These are phyloP conservation scores for Nicotiana benthamiana DNA, from an alignment of 257 asterid genomes.

Conservation along the genomic window DNA sequence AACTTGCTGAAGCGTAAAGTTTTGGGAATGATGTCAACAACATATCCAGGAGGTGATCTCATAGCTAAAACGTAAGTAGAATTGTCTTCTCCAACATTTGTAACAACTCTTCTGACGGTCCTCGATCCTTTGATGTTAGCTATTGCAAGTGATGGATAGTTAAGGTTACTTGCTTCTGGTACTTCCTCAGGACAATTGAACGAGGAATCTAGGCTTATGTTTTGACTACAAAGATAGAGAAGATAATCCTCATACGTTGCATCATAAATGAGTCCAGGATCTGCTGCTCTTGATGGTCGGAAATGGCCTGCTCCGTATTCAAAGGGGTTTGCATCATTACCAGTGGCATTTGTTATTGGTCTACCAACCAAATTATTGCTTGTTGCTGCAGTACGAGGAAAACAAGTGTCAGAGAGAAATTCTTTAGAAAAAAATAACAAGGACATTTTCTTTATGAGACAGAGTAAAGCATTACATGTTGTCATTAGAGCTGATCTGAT, in stretches of 20 bases:
- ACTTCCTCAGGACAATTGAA: slow-evolving; percentile 17
- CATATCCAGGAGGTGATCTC: slow-evolving; percentile 24
- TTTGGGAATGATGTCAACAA: slow-evolving; percentile 20
- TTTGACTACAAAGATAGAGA: slow-evolving; percentile 23
- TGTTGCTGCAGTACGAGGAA: slow-evolving; percentile 8
- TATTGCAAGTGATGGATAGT: slow-evolving; percentile 48
- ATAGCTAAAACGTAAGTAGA: slow-evolving; percentile 14
- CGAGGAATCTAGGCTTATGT: slow-evolving; percentile 1
- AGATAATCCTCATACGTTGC: slow-evolving; percentile 35
- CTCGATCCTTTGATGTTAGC: slow-evolving; percentile 16
- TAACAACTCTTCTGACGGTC: slow-evolving; percentile 34
- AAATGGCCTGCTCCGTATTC: slow-evolving; percentile 46
- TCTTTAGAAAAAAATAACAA: neutral
- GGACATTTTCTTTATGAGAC: neutral
- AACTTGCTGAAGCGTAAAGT: slow-evolving; percentile 10
- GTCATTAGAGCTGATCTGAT: slow-evolving; percentile 48
- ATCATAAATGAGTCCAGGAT: slow-evolving; percentile 49
- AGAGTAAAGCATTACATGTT: slow-evolving; percentile 12
- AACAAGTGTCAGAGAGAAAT: neutral
- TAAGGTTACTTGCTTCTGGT: slow-evolving; percentile 24
- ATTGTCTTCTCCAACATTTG: slow-evolving; percentile 32
- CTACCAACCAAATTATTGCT: slow-evolving; percentile 18
- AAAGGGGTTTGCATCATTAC: slow-evolving; percentile 25
- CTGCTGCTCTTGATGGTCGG: slow-evolving; percentile 39
- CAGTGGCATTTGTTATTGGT: slow-evolving; percentile 23